phyloP scores from a whole-genome alignment of 2,329 filamentous ascomycete genomes.

The Fusarium hainanense region DNA sequence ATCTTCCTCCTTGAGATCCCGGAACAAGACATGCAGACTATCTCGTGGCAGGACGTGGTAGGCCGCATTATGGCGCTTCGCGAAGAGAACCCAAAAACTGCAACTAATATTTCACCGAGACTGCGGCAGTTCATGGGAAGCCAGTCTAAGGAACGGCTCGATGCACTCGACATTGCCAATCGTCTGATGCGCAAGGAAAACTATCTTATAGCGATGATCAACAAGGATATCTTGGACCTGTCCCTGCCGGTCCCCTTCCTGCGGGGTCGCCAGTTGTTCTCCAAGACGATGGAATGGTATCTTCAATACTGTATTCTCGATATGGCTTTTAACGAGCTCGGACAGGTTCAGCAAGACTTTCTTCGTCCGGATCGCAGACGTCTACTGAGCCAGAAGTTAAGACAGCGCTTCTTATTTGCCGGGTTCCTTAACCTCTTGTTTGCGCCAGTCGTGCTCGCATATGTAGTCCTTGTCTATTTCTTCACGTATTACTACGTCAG shows the following conservation, averaged over 20 bases:
- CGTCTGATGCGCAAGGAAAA: constrained; percentile 96
- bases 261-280: constrained; percentile 83
- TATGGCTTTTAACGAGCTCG: constrained; percentile 90
- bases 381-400: constrained; percentile 80
- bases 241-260: constrained; percentile 88
- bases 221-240: constrained; percentile 93
- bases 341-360: constrained; percentile 87
- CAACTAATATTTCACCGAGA: constrained; percentile 63
- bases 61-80: constrained; percentile 84
- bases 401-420: constrained; percentile 81
- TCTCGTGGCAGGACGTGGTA: constrained; percentile 93
- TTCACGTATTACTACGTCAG: constrained; percentile 92
- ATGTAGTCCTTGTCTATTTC: constrained; percentile 89
- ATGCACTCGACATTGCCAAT: constrained; percentile 97
- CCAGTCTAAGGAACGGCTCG: constrained; percentile 92
- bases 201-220: constrained; percentile 95
- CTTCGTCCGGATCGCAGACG: constrained; percentile 84
- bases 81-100: constrained; percentile 87
- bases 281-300: constrained; percentile 91
- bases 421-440: constrained; percentile 88
- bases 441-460: constrained; percentile 87
- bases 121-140: constrained; percentile 74
- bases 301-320: constrained; percentile 90
- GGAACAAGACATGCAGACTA: constrained; percentile 87
- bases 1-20: constrained; percentile 84